Conservation (phyloP, 257 asterid genomes). For the Petunia axillaris region DNA sequence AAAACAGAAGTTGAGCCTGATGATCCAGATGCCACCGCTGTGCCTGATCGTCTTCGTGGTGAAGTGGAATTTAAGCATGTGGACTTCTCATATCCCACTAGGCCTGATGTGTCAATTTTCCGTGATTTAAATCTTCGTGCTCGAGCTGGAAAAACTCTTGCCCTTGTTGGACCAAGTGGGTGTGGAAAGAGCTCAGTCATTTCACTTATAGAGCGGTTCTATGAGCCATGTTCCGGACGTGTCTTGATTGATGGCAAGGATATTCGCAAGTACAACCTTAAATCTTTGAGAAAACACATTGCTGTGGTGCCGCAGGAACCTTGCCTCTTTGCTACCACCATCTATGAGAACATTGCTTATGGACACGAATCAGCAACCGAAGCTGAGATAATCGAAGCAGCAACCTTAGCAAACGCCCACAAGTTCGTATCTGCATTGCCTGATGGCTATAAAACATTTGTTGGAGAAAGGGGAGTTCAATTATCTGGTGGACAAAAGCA, state of each 20-base stretch:
- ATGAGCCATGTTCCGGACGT: slow-evolving; percentile 84
- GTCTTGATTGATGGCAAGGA: slow-evolving; percentile 74
- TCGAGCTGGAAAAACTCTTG: slow-evolving; percentile 78
- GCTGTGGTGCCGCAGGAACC: slow-evolving; percentile 87
- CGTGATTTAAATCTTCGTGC: slow-evolving; percentile 67
- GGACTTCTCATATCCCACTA: slow-evolving; percentile 74
- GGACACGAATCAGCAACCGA: slow-evolving; percentile 74
- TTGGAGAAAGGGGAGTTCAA: slow-evolving; percentile 81
- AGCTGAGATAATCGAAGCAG: slow-evolving; percentile 72
- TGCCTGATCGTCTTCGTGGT: slow-evolving; percentile 65
- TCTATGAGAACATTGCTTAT: slow-evolving; percentile 77
- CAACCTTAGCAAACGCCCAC: slow-evolving; percentile 73
- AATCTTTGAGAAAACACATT: slow-evolving; percentile 63
- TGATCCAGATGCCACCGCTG: slow-evolving; percentile 48
- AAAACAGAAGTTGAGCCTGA: slow-evolving; percentile 82
- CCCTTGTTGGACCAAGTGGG: slow-evolving; percentile 92
- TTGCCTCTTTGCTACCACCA: slow-evolving; percentile 74
- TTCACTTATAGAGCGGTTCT: slow-evolving; percentile 66
- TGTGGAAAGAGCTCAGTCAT: slow-evolving; percentile 79
- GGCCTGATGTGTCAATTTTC: slow-evolving; percentile 70
- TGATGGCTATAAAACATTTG: slow-evolving; percentile 58
- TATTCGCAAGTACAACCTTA: slow-evolving; percentile 72
- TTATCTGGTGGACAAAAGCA: slow-evolving; percentile 91
- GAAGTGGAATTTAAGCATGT: slow-evolving; percentile 85
- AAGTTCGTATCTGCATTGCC: slow-evolving; percentile 58